A percentile compares a stretch with the other conserved stretches of the same genome.
phyloP scores from a whole-genome alignment of 2,329 filamentous ascomycete genomes.

The Aureobasidium zeae region DNA sequence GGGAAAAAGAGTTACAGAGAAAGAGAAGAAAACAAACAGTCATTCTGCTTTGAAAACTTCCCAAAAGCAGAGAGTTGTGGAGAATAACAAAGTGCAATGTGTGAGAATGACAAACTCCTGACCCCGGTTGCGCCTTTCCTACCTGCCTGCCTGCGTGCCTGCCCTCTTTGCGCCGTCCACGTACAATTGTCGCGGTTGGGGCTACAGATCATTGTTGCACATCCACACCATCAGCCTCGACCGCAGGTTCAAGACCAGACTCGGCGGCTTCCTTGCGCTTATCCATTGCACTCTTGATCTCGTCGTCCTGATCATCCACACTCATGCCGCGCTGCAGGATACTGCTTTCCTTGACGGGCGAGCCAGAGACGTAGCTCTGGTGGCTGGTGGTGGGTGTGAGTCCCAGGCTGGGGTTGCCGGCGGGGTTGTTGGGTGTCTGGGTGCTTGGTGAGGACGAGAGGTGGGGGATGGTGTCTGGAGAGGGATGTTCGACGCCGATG shows the following conservation, averaged over 20 bases:
- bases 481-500: conserved; percentile 88
- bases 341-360: conserved; percentile 84
- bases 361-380: conserved; percentile 53
- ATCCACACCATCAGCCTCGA: conserved; percentile 17
- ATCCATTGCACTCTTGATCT: conserved; percentile 21
- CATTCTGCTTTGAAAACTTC: too few species aligned
- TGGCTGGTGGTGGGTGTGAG: conserved; percentile 36
- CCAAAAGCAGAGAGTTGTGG: too few species aligned
- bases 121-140: too few species aligned
- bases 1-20: too few species aligned
- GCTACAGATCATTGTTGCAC: too few species aligned
- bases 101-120: too few species aligned
- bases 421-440: conserved; percentile 17
- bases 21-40: too few species aligned
- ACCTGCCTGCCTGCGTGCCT: too few species aligned
- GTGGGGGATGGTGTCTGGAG: conserved; percentile 34
- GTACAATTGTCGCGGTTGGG: too few species aligned
- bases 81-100: too few species aligned
- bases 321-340: conserved; percentile 77
- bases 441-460: conserved; percentile 25
- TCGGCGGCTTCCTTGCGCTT: conserved; percentile 13
- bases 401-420: conserved; percentile 20
- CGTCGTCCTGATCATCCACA: conserved; percentile 46
- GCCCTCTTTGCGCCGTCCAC: too few species aligned
- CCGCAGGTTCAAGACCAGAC: conserved; percentile 15